Conservation (phyloP, 805 yeast species). For the Metschnikowia noctiluminum region DNA sequence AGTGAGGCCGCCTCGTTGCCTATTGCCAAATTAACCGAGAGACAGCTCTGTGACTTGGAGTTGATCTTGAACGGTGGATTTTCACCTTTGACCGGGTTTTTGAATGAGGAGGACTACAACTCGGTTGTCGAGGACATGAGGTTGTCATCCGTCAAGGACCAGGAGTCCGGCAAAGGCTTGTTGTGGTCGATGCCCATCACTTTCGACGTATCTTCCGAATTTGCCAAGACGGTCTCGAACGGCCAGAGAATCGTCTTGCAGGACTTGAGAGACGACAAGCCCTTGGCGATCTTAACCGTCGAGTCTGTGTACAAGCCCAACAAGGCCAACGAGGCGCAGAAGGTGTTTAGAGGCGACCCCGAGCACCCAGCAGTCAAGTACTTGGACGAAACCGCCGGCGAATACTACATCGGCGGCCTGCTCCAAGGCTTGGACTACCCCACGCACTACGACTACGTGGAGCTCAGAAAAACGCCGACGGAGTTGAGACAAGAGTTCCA, state of each 20-base stretch:
- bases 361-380: constrained; percentile 92
- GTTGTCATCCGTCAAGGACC: constrained; percentile 45
- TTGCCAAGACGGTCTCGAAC: constrained; percentile 42
- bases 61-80: constrained; percentile 91
- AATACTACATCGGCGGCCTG: constrained; percentile 83
- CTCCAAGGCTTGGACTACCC: constrained; percentile 82
- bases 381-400: constrained; percentile 71
- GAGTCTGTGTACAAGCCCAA: constrained; percentile 79
- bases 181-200: constrained; percentile 94
- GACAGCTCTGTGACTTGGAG: constrained; percentile 93
- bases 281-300: constrained; percentile 78
- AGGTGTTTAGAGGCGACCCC: constrained; percentile 93
- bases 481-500: constrained; percentile 83
- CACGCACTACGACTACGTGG: constrained; percentile 86
- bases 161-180: constrained; percentile 49
- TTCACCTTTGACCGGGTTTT: constrained; percentile 73
- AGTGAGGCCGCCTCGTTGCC: constrained; percentile 53
- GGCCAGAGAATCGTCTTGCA: constrained; percentile 69
- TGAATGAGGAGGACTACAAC: constrained; percentile 63
- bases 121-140: constrained; percentile 69
- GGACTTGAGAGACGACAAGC: constrained; percentile 77
- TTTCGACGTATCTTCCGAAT: constrained; percentile 61
- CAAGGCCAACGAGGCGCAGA: constrained; percentile 73
- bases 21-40: constrained; percentile 61
- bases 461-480: constrained; percentile 83